Conservation (phyloP, 495 filamentous ascomycete genomes). For the Penicillium cataractarum region DNA sequence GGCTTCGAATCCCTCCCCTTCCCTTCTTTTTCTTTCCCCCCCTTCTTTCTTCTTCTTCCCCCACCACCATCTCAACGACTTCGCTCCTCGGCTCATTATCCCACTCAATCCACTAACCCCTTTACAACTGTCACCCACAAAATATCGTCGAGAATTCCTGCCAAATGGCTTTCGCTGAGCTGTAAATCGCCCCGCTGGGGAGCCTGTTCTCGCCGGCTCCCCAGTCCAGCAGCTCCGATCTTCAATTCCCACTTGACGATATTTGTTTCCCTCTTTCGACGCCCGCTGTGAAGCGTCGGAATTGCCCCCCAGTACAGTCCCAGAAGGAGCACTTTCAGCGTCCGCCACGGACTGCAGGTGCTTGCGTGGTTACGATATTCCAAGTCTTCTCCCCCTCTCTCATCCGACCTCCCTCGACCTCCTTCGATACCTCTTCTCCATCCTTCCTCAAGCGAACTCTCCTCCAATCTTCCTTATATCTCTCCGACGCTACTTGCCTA, state of each 20-base stretch:
- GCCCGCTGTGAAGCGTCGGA: slow-evolving; percentile 47
- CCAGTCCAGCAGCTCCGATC: slow-evolving; percentile 79
- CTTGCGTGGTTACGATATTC: slow-evolving; percentile 34
- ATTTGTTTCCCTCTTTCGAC: slow-evolving; percentile 61
- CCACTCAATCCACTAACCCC: slow-evolving; percentile 15
- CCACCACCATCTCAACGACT: slow-evolving; percentile 17
- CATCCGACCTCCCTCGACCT: slow-evolving; percentile 5
- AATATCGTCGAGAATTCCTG: slow-evolving; percentile 86
- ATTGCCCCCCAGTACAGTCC: slow-evolving; percentile 50
- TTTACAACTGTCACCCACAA: slow-evolving; percentile 28
- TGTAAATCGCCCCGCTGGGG: slow-evolving; percentile 89
- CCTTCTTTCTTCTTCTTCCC: slow-evolving; percentile 28
- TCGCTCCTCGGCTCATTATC: slow-evolving; percentile 30
- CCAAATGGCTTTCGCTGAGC: slow-evolving; percentile 86
- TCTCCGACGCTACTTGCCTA: not conserved
- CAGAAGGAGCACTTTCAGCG: slow-evolving; percentile 46
- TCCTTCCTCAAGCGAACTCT: slow-evolving; percentile 7
- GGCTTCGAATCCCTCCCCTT: slow-evolving; percentile 14
- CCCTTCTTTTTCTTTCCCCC: slow-evolving; percentile 27
- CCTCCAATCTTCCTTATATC: not conserved
- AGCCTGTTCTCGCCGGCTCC: slow-evolving; percentile 62
- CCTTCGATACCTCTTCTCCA: slow-evolving; percentile 11
- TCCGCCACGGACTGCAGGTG: slow-evolving; percentile 46
- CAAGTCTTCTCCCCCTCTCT: slow-evolving; percentile 20
- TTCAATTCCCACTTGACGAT: slow-evolving; percentile 76